These are phyloP conservation scores for Thelonectria rubi DNA, from an alignment of 2,329 filamentous ascomycete genomes.

Conservation along the genomic window DNA sequence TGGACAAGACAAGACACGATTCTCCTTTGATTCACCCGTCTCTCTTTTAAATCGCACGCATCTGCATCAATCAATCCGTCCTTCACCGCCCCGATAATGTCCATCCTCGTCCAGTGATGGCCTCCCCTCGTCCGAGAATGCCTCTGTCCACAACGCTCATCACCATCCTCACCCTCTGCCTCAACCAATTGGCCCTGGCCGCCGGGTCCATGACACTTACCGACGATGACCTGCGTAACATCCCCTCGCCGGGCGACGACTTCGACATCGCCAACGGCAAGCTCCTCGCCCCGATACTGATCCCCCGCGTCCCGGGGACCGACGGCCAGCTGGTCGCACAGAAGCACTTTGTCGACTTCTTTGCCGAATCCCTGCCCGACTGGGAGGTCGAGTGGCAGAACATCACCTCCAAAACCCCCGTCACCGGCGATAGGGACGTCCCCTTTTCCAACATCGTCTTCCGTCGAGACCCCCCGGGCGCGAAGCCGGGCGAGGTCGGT, in stretches of 20 bases:
- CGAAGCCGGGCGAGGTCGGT: slow-evolving; percentile 76
- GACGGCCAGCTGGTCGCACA: slow-evolving; percentile 77
- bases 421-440: slow-evolving; percentile 73
- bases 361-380: slow-evolving; percentile 74
- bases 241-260: slow-evolving; percentile 77
- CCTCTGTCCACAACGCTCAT: slow-evolving; percentile 32
- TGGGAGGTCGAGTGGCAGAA: slow-evolving; percentile 91
- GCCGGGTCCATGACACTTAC: slow-evolving; percentile 66
- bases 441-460: slow-evolving; percentile 91
- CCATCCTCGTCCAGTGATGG: slow-evolving; percentile 20
- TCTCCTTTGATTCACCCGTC: neutral
- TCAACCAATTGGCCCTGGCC: slow-evolving; percentile 39
- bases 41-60: neutral
- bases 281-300: slow-evolving; percentile 86
- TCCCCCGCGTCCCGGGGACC: slow-evolving; percentile 88
- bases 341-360: slow-evolving; percentile 86
- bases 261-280: slow-evolving; percentile 81
- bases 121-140: slow-evolving; percentile 29
- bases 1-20: neutral
- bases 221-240: slow-evolving; percentile 74
- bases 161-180: slow-evolving; percentile 31
- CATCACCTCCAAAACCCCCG: slow-evolving; percentile 84
- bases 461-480: slow-evolving; percentile 87
- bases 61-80: neutral
- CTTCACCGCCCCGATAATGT: slow-evolving; percentile 4